A percentile compares a stretch with the other conserved stretches of the same genome.
Evolutionary conservation across 345 rosid genomes (phyloP).

Genomic region (Arabidopsis suecica): DNA sequence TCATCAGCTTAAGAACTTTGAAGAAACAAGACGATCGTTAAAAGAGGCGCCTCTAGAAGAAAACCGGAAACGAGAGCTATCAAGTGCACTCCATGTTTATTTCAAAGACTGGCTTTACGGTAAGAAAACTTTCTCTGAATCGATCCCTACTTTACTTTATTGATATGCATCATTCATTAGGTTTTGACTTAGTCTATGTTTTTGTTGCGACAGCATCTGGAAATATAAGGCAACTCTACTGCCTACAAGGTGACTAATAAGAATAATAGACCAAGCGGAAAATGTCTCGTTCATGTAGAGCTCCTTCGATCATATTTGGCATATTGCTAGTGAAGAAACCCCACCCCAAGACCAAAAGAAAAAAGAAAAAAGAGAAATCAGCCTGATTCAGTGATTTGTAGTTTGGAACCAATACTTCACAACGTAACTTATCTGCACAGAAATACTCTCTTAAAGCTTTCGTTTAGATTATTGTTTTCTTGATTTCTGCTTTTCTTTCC

Average conservation of each 20-base stretch:
- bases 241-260: slow-evolving; percentile 88
- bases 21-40: slow-evolving; percentile 73
- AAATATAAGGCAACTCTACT: slow-evolving; percentile 97
- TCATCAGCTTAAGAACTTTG: slow-evolving; percentile 74
- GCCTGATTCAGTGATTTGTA: slow-evolving; percentile 35
- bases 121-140: slow-evolving; percentile 40
- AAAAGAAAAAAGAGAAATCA: slow-evolving; percentile 12
- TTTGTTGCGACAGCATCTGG: slow-evolving; percentile 73
- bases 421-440: slow-evolving; percentile 48
- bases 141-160: neutral
- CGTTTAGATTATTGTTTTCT: slow-evolving; percentile 34
- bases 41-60: slow-evolving; percentile 86
- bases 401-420: slow-evolving; percentile 41
- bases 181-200: slow-evolving; percentile 18
- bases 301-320: slow-evolving; percentile 38
- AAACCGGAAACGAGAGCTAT: slow-evolving; percentile 82
- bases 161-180: slow-evolving; percentile 1
- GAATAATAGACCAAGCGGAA: slow-evolving; percentile 23
- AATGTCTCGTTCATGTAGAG: slow-evolving; percentile 38
- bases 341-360: neutral
- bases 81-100: slow-evolving; percentile 84
- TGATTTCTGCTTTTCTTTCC: slow-evolving; percentile 8
- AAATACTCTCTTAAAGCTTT: slow-evolving; percentile 31
- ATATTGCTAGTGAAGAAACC: slow-evolving; percentile 41
- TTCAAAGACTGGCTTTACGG: slow-evolving; percentile 99